Evolutionary conservation across 495 filamentous ascomycete genomes (phyloP).

Genomic region (Pyrenula massariospora): DNA sequence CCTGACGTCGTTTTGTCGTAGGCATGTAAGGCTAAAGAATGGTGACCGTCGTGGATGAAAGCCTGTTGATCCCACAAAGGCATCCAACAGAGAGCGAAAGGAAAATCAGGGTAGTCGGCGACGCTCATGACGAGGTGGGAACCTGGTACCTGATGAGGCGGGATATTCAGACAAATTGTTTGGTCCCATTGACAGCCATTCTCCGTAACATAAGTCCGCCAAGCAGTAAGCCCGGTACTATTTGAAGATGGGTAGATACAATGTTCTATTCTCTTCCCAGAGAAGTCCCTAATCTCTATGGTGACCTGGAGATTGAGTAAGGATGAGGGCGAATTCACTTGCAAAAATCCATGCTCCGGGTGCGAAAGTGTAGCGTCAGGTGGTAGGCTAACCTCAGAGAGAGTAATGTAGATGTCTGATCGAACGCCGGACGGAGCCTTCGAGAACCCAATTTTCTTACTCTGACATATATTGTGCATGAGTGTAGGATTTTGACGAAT

Average conservation of each 20-base stretch:
- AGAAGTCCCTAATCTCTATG: constrained; percentile 67
- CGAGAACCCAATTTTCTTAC: constrained; percentile 86
- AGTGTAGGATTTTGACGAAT: constrained; percentile 80
- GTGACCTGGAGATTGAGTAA: constrained; percentile 77
- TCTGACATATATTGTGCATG: constrained; percentile 66
- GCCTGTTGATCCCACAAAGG: constrained; percentile 88
- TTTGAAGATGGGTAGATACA: constrained; percentile 85
- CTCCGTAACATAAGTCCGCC: constrained; percentile 73
- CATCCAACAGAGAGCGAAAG: constrained; percentile 86
- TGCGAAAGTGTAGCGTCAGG: constrained; percentile 70
- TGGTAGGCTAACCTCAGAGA: constrained; percentile 63
- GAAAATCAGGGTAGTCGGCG: constrained; percentile 69
- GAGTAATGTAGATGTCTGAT: constrained; percentile 88
- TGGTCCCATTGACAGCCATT: constrained; percentile 75
- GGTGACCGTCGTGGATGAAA: constrained; percentile 77
- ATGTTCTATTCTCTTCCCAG: constrained; percentile 70
- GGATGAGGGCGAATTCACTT: constrained; percentile 46
- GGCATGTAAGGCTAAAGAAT: constrained; percentile 72
- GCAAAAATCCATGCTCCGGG: constrained; percentile 61
- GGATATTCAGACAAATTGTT: constrained; percentile 72
- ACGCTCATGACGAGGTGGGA: constrained; percentile 85
- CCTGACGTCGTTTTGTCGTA: constrained; percentile 76
- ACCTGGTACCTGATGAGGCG: constrained; percentile 65
- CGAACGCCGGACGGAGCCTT: constrained; percentile 77
- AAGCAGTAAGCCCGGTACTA: constrained; percentile 58